phyloP scores from a whole-genome alignment of 140 eudicot genomes.

The Oenanthe javanica region DNA sequence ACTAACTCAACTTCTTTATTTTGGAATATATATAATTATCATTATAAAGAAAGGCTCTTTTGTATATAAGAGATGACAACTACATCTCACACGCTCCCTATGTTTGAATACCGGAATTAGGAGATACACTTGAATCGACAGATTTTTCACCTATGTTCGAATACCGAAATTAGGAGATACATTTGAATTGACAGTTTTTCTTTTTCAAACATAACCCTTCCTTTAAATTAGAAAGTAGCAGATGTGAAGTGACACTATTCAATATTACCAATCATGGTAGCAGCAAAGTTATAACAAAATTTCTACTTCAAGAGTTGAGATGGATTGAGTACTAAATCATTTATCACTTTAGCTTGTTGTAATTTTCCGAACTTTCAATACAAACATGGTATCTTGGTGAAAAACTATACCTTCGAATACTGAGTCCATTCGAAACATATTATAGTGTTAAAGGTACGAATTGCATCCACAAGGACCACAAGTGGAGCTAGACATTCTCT shows the following conservation, averaged over 20 bases:
- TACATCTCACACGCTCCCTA: not conserved
- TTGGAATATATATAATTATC: not conserved
- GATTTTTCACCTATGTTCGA: not conserved
- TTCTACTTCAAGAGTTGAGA: not conserved
- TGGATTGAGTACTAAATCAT: not conserved
- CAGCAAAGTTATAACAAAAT: not conserved
- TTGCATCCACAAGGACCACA: not conserved
- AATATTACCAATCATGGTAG: not conserved
- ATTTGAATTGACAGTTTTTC: not conserved
- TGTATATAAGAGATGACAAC: not conserved
- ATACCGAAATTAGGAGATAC: not conserved
- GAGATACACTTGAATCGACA: not conserved
- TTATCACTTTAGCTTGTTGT: not conserved
- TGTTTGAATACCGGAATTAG: not conserved
- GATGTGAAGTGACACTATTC: not conserved
- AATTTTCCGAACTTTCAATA: not conserved
- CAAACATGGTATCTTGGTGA: not conserved
- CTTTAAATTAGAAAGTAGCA: not conserved
- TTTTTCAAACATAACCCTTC: not conserved
- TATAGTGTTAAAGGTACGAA: not conserved
- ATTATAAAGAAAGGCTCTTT: not conserved
- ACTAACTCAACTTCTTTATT: no score
- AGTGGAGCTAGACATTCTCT: not conserved
- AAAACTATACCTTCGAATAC: not conserved
- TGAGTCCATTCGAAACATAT: not conserved